Percentiles rank a stretch among this genome's conserved stretches.
Evolutionary conservation across 2,329 filamentous ascomycete genomes (phyloP).

Genomic region (Ceratocystis smalleyi): DNA sequence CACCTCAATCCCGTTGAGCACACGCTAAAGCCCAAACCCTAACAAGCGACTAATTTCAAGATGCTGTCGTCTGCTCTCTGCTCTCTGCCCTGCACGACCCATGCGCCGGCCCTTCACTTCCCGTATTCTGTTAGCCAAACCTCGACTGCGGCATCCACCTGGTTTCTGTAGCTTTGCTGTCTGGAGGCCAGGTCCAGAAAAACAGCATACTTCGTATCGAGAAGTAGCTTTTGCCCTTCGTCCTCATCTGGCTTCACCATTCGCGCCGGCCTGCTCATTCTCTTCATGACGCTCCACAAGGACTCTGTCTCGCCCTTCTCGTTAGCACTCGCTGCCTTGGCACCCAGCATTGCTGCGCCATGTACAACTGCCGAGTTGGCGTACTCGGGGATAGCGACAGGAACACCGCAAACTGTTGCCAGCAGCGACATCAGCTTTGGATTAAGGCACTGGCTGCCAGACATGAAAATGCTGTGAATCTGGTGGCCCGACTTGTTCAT

Average conservation of each 20-base stretch:
- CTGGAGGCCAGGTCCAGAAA: conserved; percentile 83
- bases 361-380: conserved; percentile 93
- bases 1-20: no score
- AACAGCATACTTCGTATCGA: conserved; percentile 85
- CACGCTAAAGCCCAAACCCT: not conserved
- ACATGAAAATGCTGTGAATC: conserved; percentile 95
- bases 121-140: conserved; percentile 15
- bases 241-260: conserved; percentile 62
- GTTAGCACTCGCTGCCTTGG: conserved; percentile 78
- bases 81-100: not conserved
- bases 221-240: conserved; percentile 56
- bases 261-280: conserved; percentile 86
- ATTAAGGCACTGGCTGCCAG: conserved; percentile 93
- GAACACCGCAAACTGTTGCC: conserved; percentile 79
- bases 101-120: not conserved
- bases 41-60: not conserved
- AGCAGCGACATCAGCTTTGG: conserved; percentile 80
- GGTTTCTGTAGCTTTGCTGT: conserved; percentile 66
- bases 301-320: conserved; percentile 57
- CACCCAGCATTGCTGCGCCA: conserved; percentile 95
- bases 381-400: conserved; percentile 83
- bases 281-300: conserved; percentile 93
- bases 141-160: conserved; percentile 50
- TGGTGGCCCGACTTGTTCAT: conserved; percentile 86
- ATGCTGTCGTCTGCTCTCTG: no score